Percentiles rank a stretch among this genome's conserved stretches.
Evolutionary conservation across 805 yeast genomes (phyloP).

Genomic region (Candida manassasensis): DNA sequence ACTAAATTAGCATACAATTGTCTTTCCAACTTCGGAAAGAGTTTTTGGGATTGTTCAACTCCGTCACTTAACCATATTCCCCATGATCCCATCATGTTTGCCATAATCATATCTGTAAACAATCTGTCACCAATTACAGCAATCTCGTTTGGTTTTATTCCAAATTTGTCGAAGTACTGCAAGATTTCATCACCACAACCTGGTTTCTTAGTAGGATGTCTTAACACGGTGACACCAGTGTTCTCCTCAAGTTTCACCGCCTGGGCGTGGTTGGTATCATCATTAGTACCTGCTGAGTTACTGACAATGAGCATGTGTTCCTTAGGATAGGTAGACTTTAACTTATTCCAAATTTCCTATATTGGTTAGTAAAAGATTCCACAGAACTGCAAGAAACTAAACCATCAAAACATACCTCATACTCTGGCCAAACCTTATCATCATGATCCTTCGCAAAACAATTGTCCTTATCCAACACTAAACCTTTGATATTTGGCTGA

Average conservation of each 20-base stretch:
- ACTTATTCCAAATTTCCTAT: conserved; percentile 45
- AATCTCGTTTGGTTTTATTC: conserved; percentile 54
- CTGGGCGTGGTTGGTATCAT: conserved; percentile 55
- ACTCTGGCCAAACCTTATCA: conserved; percentile 75
- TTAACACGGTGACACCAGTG: conserved; percentile 65
- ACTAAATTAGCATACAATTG: conserved; percentile 21
- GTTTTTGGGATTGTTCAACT: conserved; percentile 49
- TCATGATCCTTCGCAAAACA: conserved; percentile 86
- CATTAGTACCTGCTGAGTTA: conserved; percentile 89
- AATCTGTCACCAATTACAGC: conserved; percentile 89
- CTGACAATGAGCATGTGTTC: conserved; percentile 72
- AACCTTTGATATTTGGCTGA: conserved; percentile 51
- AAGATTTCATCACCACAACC: conserved; percentile 71
- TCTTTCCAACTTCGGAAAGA: conserved; percentile 54
- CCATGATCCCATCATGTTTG: conserved; percentile 85
- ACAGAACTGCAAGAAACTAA: not conserved
- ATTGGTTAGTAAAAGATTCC: conserved; percentile 13
- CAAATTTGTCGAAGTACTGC: conserved; percentile 50
- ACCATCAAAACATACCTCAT: conserved; percentile 31
- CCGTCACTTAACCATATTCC: conserved; percentile 85
- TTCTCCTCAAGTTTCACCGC: conserved; percentile 58
- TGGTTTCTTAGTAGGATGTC: conserved; percentile 76
- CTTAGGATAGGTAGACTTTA: conserved; percentile 55
- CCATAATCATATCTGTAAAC: conserved; percentile 90
- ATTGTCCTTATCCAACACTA: conserved; percentile 91